Evolutionary conservation across 768 basidiomycete genomes (phyloP), one percentile per base, ranked within the genome.

Genomic region (Mycena galericulata): DNA sequence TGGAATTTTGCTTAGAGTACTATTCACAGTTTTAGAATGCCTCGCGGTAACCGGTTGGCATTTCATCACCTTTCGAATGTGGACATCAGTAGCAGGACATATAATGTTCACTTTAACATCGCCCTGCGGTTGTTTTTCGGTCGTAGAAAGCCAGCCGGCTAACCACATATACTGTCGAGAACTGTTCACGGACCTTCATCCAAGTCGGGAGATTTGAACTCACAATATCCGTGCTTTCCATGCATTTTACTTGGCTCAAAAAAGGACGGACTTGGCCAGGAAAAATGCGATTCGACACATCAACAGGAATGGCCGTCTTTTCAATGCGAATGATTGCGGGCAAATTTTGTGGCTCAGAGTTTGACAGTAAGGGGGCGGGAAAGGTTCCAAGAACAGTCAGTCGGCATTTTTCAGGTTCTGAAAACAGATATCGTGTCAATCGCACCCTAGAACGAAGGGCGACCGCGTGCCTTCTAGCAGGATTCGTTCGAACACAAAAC

Each of bases 41-140:
- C 43, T 40, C 24, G 24, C 2, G 18, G 3, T 24, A 32, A 4
- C 11, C n/a, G 47, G 41, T n/a, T 32, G 46, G 58, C 2, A 30
- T 3, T 46, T 47, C 54, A 73, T 32, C 40, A 90, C 93, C 86
- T 98, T 98, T 68, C 86, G 86, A 65, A 99, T 90, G 75, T 99
- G 96, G 4, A 90, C 88, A 10, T 96, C 93, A 0, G 95, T 98
- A 2, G 95, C 95, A 18, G 97, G 97, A 69, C 86, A 92, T 57
- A 98, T 91, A 20, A 96, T 82, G 68, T 90, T 93, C 71, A 99
- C 87, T 80, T 94, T 94, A 65, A 96, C 81, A 72, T 98, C 96
- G 2, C 74, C 45, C 79, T 82, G 71, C 63, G 83, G 81, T 60
- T 84, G 77, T 10, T 79, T 81, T 76, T 32, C 80, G 68, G 70